Evolutionary conservation across 495 filamentous ascomycete genomes (phyloP).

Genomic region (Astrothelium subdiscretum): DNA sequence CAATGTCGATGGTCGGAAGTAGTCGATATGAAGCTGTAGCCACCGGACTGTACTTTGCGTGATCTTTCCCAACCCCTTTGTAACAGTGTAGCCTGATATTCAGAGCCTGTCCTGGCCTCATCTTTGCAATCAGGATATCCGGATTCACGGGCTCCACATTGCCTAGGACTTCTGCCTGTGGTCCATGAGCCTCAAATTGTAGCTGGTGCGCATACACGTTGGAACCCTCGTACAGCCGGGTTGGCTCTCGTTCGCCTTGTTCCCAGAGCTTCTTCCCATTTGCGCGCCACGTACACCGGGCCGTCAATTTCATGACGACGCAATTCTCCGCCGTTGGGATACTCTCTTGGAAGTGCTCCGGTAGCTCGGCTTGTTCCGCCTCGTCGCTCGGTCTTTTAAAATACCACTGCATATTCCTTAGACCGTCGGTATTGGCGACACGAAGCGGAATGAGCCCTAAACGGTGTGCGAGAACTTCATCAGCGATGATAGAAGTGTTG

Average conservation of each 20-base stretch:
- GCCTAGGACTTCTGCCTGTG: constrained; percentile 55
- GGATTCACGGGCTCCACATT: constrained; percentile 60
- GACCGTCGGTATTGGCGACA: constrained; percentile 58
- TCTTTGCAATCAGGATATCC: constrained; percentile 87
- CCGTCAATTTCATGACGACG: constrained; percentile 55
- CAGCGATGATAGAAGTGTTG: constrained; percentile 95
- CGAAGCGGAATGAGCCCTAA: constrained; percentile 78
- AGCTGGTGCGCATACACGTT: constrained; percentile 82
- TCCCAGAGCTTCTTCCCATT: constrained; percentile 40
- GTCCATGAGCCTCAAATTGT: constrained; percentile 58
- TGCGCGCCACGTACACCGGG: constrained; percentile 65
- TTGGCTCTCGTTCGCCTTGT: constrained; percentile 61
- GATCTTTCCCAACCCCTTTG: constrained; percentile 89
- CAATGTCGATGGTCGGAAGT: constrained; percentile 74
- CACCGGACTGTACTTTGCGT: constrained; percentile 96
- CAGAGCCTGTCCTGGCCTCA: constrained; percentile 83
- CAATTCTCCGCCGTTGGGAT: constrained; percentile 67
- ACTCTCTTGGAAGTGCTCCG: constrained; percentile 31
- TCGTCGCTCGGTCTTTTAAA: constrained; percentile 42
- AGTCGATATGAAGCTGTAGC: constrained; percentile 88
- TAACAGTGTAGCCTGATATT: constrained; percentile 74
- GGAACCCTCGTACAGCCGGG: constrained; percentile 69
- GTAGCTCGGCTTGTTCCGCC: constrained; percentile 28
- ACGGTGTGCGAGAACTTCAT: constrained; percentile 84
- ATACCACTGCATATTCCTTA: constrained; percentile 71